A percentile compares a stretch with the other conserved stretches of the same genome.
Conservation (phyloP, 225 moss, liverwort and hornwort species). For the Physcomitrellopsis africana region DNA sequence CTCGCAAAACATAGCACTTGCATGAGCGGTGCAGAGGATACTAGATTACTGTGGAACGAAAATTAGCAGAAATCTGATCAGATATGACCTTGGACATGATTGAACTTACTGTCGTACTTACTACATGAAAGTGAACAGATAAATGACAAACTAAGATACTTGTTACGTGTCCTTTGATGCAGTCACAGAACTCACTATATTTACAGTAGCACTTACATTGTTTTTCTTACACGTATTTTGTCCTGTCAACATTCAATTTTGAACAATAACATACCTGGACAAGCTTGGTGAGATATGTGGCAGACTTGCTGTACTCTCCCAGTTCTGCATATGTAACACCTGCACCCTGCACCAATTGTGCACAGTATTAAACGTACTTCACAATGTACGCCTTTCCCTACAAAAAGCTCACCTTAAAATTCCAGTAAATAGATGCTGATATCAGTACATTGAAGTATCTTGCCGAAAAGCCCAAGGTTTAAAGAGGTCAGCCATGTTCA, state of each 20-base stretch:
- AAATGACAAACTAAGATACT: neutral
- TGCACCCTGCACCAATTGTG: constrained; percentile 65
- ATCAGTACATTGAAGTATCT: neutral
- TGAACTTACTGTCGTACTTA: neutral
- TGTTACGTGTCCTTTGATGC: neutral
- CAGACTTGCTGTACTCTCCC: constrained; percentile 90
- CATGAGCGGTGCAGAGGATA: neutral
- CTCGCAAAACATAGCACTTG: constrained; percentile 8
- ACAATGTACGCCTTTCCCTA: neutral
- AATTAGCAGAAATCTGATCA: neutral
- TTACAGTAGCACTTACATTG: neutral
- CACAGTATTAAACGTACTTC: neutral
- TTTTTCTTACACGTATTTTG: neutral
- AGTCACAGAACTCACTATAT: neutral
- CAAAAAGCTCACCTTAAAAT: neutral
- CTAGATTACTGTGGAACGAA: neutral
- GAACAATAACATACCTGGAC: constrained; percentile 54
- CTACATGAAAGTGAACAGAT: neutral
- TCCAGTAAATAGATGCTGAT: constrained; percentile 13
- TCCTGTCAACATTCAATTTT: neutral
- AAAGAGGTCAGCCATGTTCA: neutral
- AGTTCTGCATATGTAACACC: constrained; percentile 90
- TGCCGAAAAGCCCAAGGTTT: neutral
- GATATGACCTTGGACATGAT: neutral
- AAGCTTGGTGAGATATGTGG: constrained; percentile 74